Conservation (phyloP, 495 filamentous ascomycete genomes). For the Platismatia glauca region DNA sequence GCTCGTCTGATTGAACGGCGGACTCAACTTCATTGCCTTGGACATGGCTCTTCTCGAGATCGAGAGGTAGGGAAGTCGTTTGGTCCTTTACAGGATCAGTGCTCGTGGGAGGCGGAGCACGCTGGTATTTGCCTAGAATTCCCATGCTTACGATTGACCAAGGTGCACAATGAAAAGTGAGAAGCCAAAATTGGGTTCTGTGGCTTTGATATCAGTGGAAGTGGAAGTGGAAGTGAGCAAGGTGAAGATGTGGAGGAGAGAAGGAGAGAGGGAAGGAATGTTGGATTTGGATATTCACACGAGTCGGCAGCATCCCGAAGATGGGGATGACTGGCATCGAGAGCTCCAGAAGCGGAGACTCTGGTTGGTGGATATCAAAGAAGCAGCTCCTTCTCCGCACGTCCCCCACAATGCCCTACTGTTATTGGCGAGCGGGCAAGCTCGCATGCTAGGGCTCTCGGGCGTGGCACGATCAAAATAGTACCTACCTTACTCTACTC, state of each 20-base stretch:
- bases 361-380: no score
- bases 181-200: background rate
- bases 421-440: no score
- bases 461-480: no score
- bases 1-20: slow-evolving; percentile 5
- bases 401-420: no score
- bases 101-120: slow-evolving; percentile 15
- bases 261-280: background rate
- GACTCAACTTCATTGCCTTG: slow-evolving; percentile 3
- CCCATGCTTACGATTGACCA: slow-evolving; percentile 14
- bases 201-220: no score
- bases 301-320: no score
- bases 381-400: no score
- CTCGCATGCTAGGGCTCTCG: no score
- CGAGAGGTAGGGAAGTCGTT: background rate
- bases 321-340: no score
- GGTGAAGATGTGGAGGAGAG: background rate
- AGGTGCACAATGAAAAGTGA: background rate
- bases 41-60: slow-evolving; percentile 12
- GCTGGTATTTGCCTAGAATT: slow-evolving; percentile 11
- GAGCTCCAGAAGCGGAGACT: no score
- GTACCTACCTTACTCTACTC: no score
- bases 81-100: slow-evolving; percentile 14
- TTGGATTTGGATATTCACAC: no score
- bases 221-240: background rate